These are phyloP conservation scores for Hypoxylon rubiginosum DNA, from an alignment of 2,329 filamentous ascomycete species.

Conservation along the genomic window DNA sequence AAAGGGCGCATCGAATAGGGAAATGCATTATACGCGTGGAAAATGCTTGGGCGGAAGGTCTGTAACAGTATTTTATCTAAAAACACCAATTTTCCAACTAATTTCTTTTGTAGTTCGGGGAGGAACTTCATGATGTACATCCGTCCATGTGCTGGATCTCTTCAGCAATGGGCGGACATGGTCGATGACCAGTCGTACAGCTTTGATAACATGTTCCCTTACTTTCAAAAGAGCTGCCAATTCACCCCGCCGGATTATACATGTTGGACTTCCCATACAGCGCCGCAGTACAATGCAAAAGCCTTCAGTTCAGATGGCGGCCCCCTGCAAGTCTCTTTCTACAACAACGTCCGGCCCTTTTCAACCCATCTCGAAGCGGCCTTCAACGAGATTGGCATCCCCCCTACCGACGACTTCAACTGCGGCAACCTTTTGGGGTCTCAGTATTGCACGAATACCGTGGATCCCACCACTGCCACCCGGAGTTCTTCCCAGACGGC, in stretches of 20 bases:
- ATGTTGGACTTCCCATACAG: background rate
- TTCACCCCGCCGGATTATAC: constrained; percentile 6
- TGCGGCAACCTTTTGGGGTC: constrained; percentile 5
- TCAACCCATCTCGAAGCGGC: background rate
- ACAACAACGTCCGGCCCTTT: constrained; percentile 16
- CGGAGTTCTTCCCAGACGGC: constrained; percentile 15
- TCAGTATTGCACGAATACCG: constrained; percentile 9
- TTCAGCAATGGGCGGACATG: constrained; percentile 15
- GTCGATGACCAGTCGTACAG: constrained; percentile 46
- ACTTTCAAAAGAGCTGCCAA: constrained; percentile 10
- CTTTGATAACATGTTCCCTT: constrained; percentile 39
- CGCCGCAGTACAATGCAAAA: constrained; percentile 53
- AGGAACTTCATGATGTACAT: constrained; percentile 29
- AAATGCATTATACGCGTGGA: constrained; percentile 17
- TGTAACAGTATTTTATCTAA: background rate
- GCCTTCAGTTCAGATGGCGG: constrained; percentile 1
- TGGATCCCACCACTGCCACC: constrained; percentile 18
- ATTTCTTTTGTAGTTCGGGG: constrained; percentile 1
- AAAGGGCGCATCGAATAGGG: background rate
- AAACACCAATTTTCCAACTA: background rate
- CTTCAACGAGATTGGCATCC: constrained; percentile 10
- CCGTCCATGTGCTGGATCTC: constrained; percentile 8
- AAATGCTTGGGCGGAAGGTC: constrained; percentile 27
- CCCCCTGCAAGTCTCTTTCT: constrained; percentile 4
- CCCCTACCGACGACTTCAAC: constrained; percentile 14